Conservation (phyloP, 2,329 filamentous ascomycete genomes). For the Pyricularia sp. region DNA sequence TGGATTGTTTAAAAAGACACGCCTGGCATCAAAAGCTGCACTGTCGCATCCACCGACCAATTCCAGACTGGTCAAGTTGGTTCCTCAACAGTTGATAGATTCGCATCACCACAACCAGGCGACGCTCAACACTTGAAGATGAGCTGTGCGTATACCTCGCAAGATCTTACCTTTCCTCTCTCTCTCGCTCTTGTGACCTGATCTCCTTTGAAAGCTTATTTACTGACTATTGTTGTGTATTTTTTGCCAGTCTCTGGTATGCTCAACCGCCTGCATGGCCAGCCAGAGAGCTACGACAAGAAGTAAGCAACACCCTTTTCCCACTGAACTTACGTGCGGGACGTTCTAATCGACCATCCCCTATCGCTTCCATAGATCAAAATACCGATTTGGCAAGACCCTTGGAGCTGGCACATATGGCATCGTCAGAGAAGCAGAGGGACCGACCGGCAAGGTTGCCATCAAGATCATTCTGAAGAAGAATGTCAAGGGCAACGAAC, state of each 20-base stretch:
- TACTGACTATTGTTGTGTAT: not conserved
- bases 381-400: conserved; percentile 85
- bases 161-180: not conserved
- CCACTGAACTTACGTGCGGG: conserved; percentile 5
- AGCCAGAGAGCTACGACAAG: conserved; percentile 97
- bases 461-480: conserved; percentile 99
- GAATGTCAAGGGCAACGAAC: conserved; percentile 95
- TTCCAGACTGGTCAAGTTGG: not conserved
- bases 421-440: conserved; percentile 89
- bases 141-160: conserved; percentile 8
- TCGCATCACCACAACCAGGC: not conserved
- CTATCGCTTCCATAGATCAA: conserved; percentile 41
- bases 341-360: conserved; percentile 8
- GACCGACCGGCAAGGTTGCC: conserved; percentile 72
- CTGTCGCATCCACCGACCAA: not conserved
- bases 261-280: conserved; percentile 90
- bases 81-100: not conserved
- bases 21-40: not conserved
- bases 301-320: conserved; percentile 48
- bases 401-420: conserved; percentile 96
- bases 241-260: conserved; percentile 58
- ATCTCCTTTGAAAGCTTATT: not conserved
- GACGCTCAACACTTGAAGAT: conserved; percentile 4
- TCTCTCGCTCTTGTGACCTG: not conserved
- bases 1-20: not conserved